Percentiles rank a stretch among this genome's conserved stretches.
Evolutionary conservation across 306 rosid genomes (phyloP).

Genomic region (Acacia melanoxylon): DNA sequence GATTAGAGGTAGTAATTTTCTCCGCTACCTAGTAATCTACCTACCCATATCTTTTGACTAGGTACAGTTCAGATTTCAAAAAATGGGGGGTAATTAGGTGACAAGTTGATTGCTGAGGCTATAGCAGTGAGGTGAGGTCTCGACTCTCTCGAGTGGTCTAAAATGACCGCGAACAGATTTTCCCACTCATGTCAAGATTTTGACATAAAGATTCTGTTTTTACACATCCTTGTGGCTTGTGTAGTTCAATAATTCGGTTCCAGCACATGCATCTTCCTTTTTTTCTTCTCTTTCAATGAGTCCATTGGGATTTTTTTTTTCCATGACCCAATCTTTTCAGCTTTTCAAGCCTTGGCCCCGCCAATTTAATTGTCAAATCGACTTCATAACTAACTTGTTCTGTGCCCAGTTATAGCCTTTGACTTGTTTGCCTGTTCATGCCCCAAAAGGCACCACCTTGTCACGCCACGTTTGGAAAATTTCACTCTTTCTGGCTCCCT

Average conservation of each 20-base stretch:
- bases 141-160: slow-evolving; percentile 33
- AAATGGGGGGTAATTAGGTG: neutral
- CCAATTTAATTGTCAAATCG: slow-evolving; percentile 30
- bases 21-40: neutral
- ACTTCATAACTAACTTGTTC: slow-evolving; percentile 42
- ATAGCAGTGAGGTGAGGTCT: slow-evolving; percentile 33
- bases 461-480: neutral
- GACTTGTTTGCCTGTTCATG: slow-evolving; percentile 35
- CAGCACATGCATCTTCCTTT: slow-evolving; percentile 37
- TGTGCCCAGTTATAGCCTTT: slow-evolving; percentile 26
- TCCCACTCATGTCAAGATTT: slow-evolving; percentile 39
- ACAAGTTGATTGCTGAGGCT: slow-evolving; percentile 33
- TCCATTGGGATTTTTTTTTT: slow-evolving; percentile 29
- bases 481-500: neutral
- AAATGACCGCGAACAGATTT: slow-evolving; percentile 30
- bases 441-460: neutral
- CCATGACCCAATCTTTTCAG: slow-evolving; percentile 37
- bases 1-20: too few relatives aligned
- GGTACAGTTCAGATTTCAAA: slow-evolving; percentile 24
- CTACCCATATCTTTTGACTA: neutral
- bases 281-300: slow-evolving; percentile 24
- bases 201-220: slow-evolving; percentile 46
- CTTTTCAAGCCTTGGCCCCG: slow-evolving; percentile 38
- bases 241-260: slow-evolving; percentile 52
- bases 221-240: slow-evolving; percentile 14